Conservation (phyloP, 2,329 filamentous ascomycete genomes). For the Hypoxylon sp. region DNA sequence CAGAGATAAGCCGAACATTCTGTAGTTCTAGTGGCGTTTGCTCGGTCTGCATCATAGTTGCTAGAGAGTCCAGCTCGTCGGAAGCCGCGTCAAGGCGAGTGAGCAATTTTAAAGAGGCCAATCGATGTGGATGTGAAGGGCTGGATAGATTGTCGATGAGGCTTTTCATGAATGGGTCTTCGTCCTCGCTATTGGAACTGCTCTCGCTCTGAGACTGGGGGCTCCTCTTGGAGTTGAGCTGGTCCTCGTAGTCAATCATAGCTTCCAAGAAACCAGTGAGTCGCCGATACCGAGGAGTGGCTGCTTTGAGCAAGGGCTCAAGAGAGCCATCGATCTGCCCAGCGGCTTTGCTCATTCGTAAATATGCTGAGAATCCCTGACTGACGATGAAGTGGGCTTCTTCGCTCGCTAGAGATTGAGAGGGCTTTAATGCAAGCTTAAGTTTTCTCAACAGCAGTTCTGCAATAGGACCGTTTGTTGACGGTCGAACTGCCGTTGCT, state of each 20-base stretch:
- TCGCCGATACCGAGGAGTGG: conserved; percentile 75
- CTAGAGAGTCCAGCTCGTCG: conserved; percentile 67
- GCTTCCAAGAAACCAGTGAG: conserved; percentile 77
- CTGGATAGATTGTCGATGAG: conserved; percentile 82
- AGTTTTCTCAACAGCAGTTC: conserved; percentile 76
- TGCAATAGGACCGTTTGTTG: conserved; percentile 75
- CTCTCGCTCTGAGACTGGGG: conserved; percentile 52
- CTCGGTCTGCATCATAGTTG: conserved; percentile 83
- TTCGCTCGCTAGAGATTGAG: conserved; percentile 70
- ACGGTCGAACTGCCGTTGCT: conserved; percentile 74
- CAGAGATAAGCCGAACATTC: conserved; percentile 82
- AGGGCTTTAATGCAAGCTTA: conserved; percentile 74
- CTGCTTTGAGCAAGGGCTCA: conserved; percentile 75
- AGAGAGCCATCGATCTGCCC: conserved; percentile 71
- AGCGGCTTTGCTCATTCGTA: conserved; percentile 74
- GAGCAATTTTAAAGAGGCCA: conserved; percentile 80
- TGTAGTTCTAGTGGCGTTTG: conserved; percentile 83
- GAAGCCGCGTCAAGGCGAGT: conserved; percentile 69
- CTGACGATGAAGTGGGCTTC: conserved; percentile 81
- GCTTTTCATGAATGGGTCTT: conserved; percentile 73
- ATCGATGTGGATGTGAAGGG: conserved; percentile 80
- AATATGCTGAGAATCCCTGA: conserved; percentile 80
- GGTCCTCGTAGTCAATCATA: conserved; percentile 68
- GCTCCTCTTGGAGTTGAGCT: conserved; percentile 48
- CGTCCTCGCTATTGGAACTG: conserved; percentile 66